A percentile compares a stretch with the other conserved stretches of the same genome.
Evolutionary conservation across 805 yeast species (phyloP).

Genomic region (Candida xyloterini): DNA sequence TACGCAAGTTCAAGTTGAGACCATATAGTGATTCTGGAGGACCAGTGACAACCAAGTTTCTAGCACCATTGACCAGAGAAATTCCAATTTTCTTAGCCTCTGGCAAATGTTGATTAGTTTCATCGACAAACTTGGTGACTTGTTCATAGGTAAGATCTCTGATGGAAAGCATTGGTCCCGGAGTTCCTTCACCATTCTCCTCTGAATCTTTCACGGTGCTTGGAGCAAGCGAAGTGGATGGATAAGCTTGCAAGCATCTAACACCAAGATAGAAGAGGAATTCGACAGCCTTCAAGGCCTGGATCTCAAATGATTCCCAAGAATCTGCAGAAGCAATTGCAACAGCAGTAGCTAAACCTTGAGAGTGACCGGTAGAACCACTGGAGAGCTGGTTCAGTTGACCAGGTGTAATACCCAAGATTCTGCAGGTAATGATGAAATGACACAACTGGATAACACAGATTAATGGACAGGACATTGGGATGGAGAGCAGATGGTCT

Average conservation of each 20-base stretch:
- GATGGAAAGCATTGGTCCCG: conserved; percentile 95
- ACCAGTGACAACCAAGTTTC: conserved; percentile 93
- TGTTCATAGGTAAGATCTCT: conserved; percentile 81
- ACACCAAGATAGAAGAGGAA: conserved; percentile 91
- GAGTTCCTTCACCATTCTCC: conserved; percentile 93
- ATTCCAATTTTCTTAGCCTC: conserved; percentile 84
- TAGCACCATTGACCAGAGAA: conserved; percentile 91
- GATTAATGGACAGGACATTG: conserved; percentile 95
- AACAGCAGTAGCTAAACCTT: conserved; percentile 89
- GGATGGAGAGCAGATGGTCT: conserved; percentile 85
- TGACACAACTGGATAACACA: conserved; percentile 95
- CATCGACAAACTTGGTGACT: conserved; percentile 74
- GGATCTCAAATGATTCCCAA: conserved; percentile 78
- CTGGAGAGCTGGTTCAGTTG: conserved; percentile 65
- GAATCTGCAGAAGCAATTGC: conserved; percentile 79
- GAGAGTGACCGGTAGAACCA: conserved; percentile 88
- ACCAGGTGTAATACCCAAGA: conserved; percentile 87
- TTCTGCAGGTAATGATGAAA: conserved; percentile 81
- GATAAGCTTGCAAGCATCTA: conserved; percentile 85
- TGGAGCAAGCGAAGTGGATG: conserved; percentile 93
- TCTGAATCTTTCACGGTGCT: conserved; percentile 87
- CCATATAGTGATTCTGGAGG: conserved; percentile 98
- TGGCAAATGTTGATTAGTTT: conserved; percentile 93
- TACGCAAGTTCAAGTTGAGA: conserved; percentile 85
- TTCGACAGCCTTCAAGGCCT: conserved; percentile 75